Base-by-base conservation (phyloP, 2,329 filamentous ascomycete species). In the Penicillium sp. region DNA sequence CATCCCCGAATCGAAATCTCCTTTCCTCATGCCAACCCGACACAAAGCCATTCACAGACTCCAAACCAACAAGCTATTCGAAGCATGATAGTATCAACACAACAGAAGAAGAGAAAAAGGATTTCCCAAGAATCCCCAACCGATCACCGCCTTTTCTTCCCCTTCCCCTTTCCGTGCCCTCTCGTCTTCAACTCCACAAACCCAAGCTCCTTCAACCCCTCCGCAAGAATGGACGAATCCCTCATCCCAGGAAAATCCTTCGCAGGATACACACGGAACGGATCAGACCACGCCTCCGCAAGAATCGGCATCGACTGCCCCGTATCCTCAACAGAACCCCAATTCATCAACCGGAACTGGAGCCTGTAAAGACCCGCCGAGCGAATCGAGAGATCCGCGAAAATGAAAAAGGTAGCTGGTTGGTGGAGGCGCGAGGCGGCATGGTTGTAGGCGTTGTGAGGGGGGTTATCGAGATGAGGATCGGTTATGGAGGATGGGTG, bases 331-430 rank as follows among this genome's bases (percentile, higher is more conserved):
- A 71, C 66, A 17, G 60, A 57, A 36, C 72, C 70, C 73, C 71
- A 71, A 58, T 79, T 75, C 73, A 80, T 78, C 23, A 81, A 71
- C 12, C 70, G 71, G 61, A 80, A 81, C 36, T 78, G 74, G 1
- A 81, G 66, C 7, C 75, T 73, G 61, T 80, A 81, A 4, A 73
- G 54, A 0, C 79, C 79, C 21, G 77, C 75, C 8, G 73, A 74
- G 45, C 78, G 77, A 23, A 80, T 73, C 3, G 78, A 80, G 1
- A 81, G 70, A 61, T 81, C 78, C 0, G 77, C 71, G 51, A 81
- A 81, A 27, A 80, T 76, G 62, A 80, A 81, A 61, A 80, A 81
- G 2, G 74, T 72, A 21, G 76, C 73, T 5, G 77, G 77, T 5
- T 70, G 65, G 44, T 61, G 52, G 13, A 63, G 60, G 27, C 57